A percentile compares a stretch with the other conserved stretches of the same genome.
Evolutionary conservation across 2,329 filamentous ascomycete species (phyloP).

Genomic region (Emericellopsis atlantica): DNA sequence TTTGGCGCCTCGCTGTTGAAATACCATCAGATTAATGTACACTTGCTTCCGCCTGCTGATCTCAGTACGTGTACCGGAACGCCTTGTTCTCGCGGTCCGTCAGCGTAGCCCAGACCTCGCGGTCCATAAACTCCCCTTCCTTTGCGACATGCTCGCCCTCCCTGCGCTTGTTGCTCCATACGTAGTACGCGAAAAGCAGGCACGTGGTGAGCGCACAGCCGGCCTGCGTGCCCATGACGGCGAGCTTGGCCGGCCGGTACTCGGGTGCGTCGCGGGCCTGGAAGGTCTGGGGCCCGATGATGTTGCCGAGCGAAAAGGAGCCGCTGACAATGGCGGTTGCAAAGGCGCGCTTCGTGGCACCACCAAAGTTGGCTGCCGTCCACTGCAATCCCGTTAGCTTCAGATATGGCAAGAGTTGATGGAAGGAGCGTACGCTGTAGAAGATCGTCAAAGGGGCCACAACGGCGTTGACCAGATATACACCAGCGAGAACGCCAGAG

Average conservation of each 20-base stretch:
- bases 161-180: slow-evolving; percentile 31
- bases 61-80: slow-evolving; percentile 37
- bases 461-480: slow-evolving; percentile 38
- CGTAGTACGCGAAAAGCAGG: slow-evolving; percentile 34
- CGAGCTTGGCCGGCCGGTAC: slow-evolving; percentile 40
- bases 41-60: too few relatives aligned
- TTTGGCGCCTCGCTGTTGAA: too few relatives aligned
- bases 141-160: slow-evolving; percentile 13
- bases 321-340: slow-evolving; percentile 34
- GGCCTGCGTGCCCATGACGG: slow-evolving; percentile 37
- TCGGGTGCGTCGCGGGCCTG: slow-evolving; percentile 35
- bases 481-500: slow-evolving; percentile 31
- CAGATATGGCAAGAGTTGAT: neutral
- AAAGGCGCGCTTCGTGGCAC: slow-evolving; percentile 38
- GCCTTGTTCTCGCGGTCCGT: slow-evolving; percentile 45
- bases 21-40: too few relatives aligned
- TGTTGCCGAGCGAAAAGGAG: slow-evolving; percentile 39
- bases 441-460: slow-evolving; percentile 30
- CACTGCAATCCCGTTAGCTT: slow-evolving; percentile 15
- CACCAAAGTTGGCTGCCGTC: slow-evolving; percentile 37
- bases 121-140: slow-evolving; percentile 26
- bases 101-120: slow-evolving; percentile 31
- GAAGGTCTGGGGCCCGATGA: slow-evolving; percentile 45
- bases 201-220: slow-evolving; percentile 27
- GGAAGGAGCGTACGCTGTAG: slow-evolving; percentile 22